A percentile compares a stretch with the other conserved stretches of the same genome.
Conservation (phyloP, 2,329 filamentous ascomycete species). For the Penicillium sp. region DNA sequence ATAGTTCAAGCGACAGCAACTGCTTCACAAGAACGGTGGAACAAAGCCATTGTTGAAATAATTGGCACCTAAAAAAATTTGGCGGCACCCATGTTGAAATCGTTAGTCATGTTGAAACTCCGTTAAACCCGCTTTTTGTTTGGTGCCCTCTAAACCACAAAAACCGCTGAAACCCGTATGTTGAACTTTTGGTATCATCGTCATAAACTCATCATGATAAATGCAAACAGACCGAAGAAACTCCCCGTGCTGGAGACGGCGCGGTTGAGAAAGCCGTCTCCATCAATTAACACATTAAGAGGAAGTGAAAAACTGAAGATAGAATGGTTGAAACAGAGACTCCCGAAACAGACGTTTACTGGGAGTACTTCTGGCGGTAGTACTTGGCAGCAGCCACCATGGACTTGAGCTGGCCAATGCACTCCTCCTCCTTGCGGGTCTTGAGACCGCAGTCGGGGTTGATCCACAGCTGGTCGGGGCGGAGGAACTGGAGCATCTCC, state of each 20-base stretch:
- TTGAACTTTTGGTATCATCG: constrained; percentile 41
- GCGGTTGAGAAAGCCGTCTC: constrained; percentile 35
- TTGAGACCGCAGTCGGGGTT: constrained; percentile 99
- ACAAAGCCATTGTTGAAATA: constrained; percentile 35
- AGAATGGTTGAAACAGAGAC: constrained; percentile 2
- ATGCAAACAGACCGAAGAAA: constrained; percentile 18
- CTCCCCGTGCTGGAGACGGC: constrained; percentile 28
- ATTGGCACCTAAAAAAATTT: constrained; percentile 14
- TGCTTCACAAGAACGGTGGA: constrained; percentile 18
- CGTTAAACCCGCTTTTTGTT: constrained; percentile 28
- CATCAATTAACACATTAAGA: constrained; percentile 19
- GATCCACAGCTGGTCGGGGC: constrained; percentile 98
- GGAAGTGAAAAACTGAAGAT: constrained; percentile 9
- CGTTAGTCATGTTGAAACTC: constrained; percentile 40
- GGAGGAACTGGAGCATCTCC: constrained; percentile 97
- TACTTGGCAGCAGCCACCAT: constrained; percentile 96
- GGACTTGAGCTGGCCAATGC: constrained; percentile 44
- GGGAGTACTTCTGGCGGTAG: constrained; percentile 84
- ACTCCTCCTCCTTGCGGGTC: constrained; percentile 98
- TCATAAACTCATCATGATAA: constrained; percentile 35
- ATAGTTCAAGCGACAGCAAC: constrained; percentile 22
- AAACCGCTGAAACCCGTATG: constrained; percentile 35
- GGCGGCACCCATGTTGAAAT: constrained; percentile 45
- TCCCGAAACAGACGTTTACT: constrained; percentile 34
- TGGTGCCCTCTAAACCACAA: constrained; percentile 29